phyloP scores from a whole-genome alignment of 202 grass and related monocot genomes.

The Carex arenaria region DNA sequence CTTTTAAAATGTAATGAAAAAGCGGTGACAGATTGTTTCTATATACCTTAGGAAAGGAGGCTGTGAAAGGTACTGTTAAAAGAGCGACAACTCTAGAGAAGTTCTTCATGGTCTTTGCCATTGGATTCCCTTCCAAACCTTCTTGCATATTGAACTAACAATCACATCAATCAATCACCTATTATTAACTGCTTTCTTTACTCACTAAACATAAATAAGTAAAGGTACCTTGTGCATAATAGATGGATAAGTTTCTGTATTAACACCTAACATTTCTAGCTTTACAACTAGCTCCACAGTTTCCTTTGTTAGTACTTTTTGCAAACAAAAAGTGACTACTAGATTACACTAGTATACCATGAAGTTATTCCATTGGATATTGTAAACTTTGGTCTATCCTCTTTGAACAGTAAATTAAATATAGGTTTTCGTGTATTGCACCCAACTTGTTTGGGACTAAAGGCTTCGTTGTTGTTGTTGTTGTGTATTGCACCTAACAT shows the following conservation, averaged over 20 bases:
- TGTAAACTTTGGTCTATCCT: not conserved
- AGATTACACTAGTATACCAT: not conserved
- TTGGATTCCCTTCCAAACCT: constrained; percentile 86
- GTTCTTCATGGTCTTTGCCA: constrained; percentile 60
- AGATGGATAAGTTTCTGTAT: not conserved
- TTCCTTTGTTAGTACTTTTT: not conserved
- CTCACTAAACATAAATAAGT: not conserved
- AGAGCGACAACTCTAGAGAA: constrained; percentile 56
- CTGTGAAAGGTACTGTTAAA: constrained; percentile 56
- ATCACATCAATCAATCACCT: not conserved
- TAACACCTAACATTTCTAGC: not conserved
- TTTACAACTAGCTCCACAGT: not conserved
- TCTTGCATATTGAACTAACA: constrained; percentile 94
- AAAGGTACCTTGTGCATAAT: not conserved
- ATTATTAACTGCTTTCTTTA: not conserved
- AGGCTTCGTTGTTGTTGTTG: too few species aligned
- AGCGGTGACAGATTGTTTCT: not conserved
- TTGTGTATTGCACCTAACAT: not conserved
- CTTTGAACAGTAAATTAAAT: not conserved
- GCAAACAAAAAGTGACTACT: not conserved
- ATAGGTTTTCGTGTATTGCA: not conserved
- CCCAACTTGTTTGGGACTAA: too few species aligned
- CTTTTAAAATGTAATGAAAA: constrained; percentile 5
- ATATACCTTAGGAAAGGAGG: constrained; percentile 81
- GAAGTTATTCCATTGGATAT: not conserved